phyloP scores from a whole-genome alignment of 352 stramenopile genomes.

The Phytophthora sp. region DNA sequence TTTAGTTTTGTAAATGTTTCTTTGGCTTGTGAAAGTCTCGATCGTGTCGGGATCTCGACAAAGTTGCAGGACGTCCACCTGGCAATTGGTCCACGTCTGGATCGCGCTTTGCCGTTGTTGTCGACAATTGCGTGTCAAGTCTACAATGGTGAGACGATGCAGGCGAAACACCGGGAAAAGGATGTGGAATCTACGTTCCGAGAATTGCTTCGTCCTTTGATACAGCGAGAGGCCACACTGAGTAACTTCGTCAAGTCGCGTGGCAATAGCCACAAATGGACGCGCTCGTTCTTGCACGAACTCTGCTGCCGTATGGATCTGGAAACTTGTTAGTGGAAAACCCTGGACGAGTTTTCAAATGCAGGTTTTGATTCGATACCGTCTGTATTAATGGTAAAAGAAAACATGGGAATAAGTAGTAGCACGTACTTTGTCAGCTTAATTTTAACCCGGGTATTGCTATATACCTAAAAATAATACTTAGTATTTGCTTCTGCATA shows the following conservation, averaged over 20 bases:
- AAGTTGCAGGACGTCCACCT: slow-evolving; percentile 13
- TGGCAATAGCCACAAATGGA: slow-evolving; percentile 43
- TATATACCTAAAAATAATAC: no score
- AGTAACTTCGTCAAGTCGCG: slow-evolving; percentile 37
- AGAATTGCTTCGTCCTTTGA: slow-evolving; percentile 22
- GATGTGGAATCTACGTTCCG: slow-evolving; percentile 17
- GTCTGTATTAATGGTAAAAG: no score
- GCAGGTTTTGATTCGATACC: no score
- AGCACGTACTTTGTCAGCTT: no score
- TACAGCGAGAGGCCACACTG: slow-evolving; percentile 27
- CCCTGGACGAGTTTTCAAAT: no score
- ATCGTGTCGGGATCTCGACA: not conserved
- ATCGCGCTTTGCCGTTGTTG: slow-evolving; percentile 2
- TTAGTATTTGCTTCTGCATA: no score
- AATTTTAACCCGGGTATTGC: no score
- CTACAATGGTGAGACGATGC: slow-evolving; percentile 43
- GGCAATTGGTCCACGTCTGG: not conserved
- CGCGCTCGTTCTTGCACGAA: slow-evolving; percentile 46
- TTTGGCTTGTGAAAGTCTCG: slow-evolving; percentile 25
- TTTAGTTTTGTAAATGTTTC: slow-evolving; percentile 38
- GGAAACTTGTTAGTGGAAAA: slow-evolving; percentile 23
- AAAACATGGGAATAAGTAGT: no score
- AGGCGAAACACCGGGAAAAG: slow-evolving; percentile 20
- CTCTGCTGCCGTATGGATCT: slow-evolving; percentile 47
- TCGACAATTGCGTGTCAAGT: slow-evolving; percentile 22